A percentile compares a stretch with the other conserved stretches of the same genome.
These are phyloP conservation scores for Stenocarpella maydis DNA, from an alignment of 2,329 filamentous ascomycete genomes.

Conservation along the genomic window DNA sequence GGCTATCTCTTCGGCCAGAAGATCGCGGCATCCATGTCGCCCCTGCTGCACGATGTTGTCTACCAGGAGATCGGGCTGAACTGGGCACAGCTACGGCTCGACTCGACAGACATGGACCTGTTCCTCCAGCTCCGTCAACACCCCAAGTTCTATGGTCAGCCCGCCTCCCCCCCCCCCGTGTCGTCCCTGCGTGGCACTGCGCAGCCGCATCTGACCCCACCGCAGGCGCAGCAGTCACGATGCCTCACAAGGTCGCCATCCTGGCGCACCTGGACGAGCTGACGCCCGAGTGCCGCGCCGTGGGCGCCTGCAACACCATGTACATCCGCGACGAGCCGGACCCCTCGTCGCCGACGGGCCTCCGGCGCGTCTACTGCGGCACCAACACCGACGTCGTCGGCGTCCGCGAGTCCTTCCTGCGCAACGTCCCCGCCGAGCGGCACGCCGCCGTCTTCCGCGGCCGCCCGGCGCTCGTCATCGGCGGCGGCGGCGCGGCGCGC, in stretches of 20 bases:
- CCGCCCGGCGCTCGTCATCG: slow-evolving; percentile 75
- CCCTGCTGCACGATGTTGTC: slow-evolving; percentile 61
- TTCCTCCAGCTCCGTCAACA: slow-evolving; percentile 63
- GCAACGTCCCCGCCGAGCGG: slow-evolving; percentile 56
- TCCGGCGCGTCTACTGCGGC: slow-evolving; percentile 67
- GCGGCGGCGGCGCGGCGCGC: slow-evolving; percentile 81
- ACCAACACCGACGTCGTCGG: slow-evolving; percentile 86
- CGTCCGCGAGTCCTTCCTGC: slow-evolving; percentile 75
- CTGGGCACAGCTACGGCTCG: slow-evolving; percentile 62
- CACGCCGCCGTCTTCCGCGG: slow-evolving; percentile 59
- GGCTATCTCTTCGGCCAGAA: slow-evolving; percentile 67
- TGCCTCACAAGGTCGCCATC: slow-evolving; percentile 85
- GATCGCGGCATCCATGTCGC: slow-evolving; percentile 63
- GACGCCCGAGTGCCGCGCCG: slow-evolving; percentile 74
- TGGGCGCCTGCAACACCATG: slow-evolving; percentile 83
- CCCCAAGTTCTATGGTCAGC: slow-evolving; percentile 66
- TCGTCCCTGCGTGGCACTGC: neutral
- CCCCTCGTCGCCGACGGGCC: slow-evolving; percentile 42
- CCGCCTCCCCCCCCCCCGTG: too few species aligned
- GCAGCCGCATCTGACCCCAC: neutral
- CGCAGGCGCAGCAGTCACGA: slow-evolving; percentile 75
- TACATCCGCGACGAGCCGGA: slow-evolving; percentile 63
- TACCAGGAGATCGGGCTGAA: slow-evolving; percentile 59
- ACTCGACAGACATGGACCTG: slow-evolving; percentile 57
- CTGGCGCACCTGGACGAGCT: slow-evolving; percentile 76